Base-by-base conservation (phyloP, 164 flowering plant genomes). In the Berberis thunbergii region DNA sequence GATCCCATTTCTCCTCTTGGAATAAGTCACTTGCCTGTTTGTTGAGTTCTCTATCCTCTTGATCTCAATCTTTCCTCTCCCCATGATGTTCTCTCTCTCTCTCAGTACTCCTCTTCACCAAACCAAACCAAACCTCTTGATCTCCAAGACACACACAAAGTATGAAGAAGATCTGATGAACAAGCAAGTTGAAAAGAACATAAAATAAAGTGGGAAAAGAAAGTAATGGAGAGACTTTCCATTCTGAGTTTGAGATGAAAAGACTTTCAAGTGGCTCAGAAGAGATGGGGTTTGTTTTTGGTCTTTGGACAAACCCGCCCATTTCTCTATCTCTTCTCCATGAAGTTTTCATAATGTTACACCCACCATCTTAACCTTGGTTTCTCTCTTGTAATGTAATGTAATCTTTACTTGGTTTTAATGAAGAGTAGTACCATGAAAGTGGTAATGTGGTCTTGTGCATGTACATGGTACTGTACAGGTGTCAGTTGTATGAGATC, bases 51-150 rank as follows among this genome's bases (percentile, higher is more conserved):
- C 95, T 1, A 90, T 87, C 79, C 90, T 87, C 81, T 87, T 87
- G 59, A 89, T 89, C 84, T 87, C 94, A 10, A 87, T 89, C 86
- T 87, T 87, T 0, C 95, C 95, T 71, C 95, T 80, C 65, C 95
- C 97, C 89, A 64, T 64, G 50, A 48, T 48, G 9, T 48, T 48
- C 9, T 6, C 4, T 11, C 10, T 6, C 26, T 52, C n/a, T 6
- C 3, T 8, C 3, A 10, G n/a, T 10, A 64, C 57, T 59, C 42
- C 7, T 11, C 26, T 26, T 26, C 26, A 26, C 48, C 41, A 44
- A 42, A 41, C 48, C 41, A 44, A 42, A 41, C 41, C 12, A 3
- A 57, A 8, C 42, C 12, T 12, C 8, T 42, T 9, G 1, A 1
- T 1, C 42, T 9, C 45, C 9, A 58, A 26, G 26, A 26, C 26